Base-by-base conservation (phyloP, 176 grass and related monocot species). In the Panicum miliaceum region DNA sequence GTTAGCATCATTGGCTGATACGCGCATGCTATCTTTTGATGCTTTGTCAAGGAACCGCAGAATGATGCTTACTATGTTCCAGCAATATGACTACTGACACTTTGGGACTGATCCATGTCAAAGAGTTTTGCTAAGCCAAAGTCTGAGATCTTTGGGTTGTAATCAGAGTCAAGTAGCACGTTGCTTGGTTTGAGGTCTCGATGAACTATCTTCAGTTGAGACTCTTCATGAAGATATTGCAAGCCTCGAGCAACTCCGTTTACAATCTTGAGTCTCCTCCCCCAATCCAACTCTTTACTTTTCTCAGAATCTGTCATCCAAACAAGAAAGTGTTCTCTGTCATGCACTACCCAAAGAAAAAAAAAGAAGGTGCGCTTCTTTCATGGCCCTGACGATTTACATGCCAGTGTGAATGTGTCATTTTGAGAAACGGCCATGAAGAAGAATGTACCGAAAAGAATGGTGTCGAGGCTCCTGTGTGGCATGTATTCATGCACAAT, bases 181-280 rank as follows among this genome's bases (percentile, higher is more conserved):
- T 87, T 87, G 79, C 85, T 86, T 43, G 85, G 68, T 43, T 81
- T 86, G 12, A 86, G 77, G 60, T 86, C 85, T 11, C 85, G 86
- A 71, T 94, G 92, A 48, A 94, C 77, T 46, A 94, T 81, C 61
- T 38, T 87, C 14, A 88, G 18, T 12, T 68, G 88, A 35, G 92
- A 94, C 32, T 94, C 92, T 77, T 94, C 86, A 13, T 94, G 92
- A 25, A 94, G 87, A 45, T 94, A 94, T 58, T 84, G 90, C 60
- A 94, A 76, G 48, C 92, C 92, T 68, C 90, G 56, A 35, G 92
- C 90, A 26, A 92, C 45, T 60, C 87, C 92, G 2, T 51, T 52
- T 15, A 94, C 63, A 45, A 87, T 87, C 59, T 45, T 46, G 8
- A 81, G 22, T 34, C 89, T 63, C 52, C 65, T 80, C 37, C 43